Conservation (phyloP, 2,329 filamentous ascomycete genomes). For the Berkeleyomyces basicola region DNA sequence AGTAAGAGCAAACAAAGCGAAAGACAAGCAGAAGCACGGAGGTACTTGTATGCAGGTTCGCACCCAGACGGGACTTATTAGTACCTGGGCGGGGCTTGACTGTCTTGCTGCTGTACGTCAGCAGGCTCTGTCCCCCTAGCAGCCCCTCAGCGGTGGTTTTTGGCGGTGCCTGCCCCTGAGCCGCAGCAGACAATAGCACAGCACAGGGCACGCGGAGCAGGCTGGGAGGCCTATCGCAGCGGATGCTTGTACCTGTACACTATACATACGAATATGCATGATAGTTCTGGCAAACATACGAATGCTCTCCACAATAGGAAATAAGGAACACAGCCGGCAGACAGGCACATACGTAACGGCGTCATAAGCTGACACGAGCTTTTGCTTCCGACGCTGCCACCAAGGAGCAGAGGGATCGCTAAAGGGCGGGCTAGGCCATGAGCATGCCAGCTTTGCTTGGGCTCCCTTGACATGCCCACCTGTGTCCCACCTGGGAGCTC, state of each 20-base stretch:
- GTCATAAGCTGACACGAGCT: conserved; percentile 1
- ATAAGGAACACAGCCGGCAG: background rate
- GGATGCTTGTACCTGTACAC: background rate
- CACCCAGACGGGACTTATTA: background rate
- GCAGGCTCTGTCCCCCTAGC: background rate
- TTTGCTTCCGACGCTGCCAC: background rate
- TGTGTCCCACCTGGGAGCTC: too few relatives aligned
- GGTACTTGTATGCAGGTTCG: background rate
- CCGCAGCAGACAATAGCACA: too few relatives aligned
- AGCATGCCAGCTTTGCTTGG: background rate
- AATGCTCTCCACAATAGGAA: background rate
- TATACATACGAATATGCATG: background rate
- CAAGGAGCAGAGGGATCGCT: conserved; percentile 1
- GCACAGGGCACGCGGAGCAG: too few relatives aligned
- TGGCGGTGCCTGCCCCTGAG: background rate
- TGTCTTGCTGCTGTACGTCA: background rate
- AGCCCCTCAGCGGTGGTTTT: background rate
- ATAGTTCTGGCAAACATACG: background rate
- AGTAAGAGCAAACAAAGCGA: background rate
- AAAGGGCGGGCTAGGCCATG: background rate
- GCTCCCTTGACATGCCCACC: too few relatives aligned
- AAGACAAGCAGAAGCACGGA: background rate
- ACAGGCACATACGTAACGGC: background rate
- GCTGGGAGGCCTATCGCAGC: too few relatives aligned
- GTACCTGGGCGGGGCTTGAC: background rate